These are phyloP conservation scores for Lentinula guzmanii DNA, from an alignment of 768 basidiomycete species.

Conservation along the genomic window DNA sequence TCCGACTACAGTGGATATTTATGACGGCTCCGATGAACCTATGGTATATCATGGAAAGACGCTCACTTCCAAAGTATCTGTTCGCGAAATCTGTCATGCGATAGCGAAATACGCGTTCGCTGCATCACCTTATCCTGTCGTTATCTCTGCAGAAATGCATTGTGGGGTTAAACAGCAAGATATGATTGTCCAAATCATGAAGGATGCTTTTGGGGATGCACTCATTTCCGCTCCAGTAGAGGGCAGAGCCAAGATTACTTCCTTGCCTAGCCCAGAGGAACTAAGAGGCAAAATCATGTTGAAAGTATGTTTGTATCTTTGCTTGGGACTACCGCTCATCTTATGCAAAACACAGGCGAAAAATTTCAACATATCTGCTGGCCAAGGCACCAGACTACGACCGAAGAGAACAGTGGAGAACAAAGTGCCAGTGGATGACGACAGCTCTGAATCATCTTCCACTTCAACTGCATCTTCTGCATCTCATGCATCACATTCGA, in stretches of 20 bases:
- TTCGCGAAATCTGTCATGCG: constrained; percentile 77
- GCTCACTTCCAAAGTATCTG: constrained; percentile 75
- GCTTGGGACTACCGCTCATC: neutral
- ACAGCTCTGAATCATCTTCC: neutral
- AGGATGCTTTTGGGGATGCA: constrained; percentile 34
- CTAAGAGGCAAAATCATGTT: constrained; percentile 76
- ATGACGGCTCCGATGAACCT: constrained; percentile 81
- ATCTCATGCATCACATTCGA: neutral
- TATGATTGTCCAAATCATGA: constrained; percentile 72
- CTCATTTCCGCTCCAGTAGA: constrained; percentile 29
- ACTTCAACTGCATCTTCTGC: neutral
- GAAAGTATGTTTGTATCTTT: constrained; percentile 48
- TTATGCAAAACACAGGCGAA: constrained; percentile 46
- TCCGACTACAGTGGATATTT: constrained; percentile 71
- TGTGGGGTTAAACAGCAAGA: constrained; percentile 79
- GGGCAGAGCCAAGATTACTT: neutral
- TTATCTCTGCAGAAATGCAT: constrained; percentile 92
- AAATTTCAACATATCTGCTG: constrained; percentile 48
- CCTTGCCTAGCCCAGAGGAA: constrained; percentile 83
- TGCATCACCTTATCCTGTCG: constrained; percentile 84
- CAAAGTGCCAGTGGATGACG: neutral
- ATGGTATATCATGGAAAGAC: constrained; percentile 88
- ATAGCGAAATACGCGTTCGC: constrained; percentile 91
- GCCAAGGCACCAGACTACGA: neutral
- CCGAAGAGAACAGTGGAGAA: neutral